Evolutionary conservation across 2,329 filamentous ascomycete species (phyloP).

Genomic region (Apiospora pterosperma): DNA sequence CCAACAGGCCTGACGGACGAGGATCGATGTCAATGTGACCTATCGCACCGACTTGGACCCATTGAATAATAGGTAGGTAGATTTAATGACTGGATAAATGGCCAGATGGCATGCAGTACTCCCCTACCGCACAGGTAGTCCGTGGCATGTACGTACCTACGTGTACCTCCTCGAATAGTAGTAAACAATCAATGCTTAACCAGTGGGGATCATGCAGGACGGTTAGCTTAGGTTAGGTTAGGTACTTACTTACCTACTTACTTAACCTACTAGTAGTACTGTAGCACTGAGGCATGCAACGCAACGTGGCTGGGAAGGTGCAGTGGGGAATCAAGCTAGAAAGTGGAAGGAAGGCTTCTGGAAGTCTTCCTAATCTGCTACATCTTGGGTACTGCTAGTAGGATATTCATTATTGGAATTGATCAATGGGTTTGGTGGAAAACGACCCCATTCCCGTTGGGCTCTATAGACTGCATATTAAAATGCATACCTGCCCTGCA

Average conservation of each 20-base stretch:
- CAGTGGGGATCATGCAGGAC: constrained; percentile 5
- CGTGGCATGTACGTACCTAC: too few species aligned
- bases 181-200: constrained; percentile 3
- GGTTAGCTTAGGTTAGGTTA: too few species aligned
- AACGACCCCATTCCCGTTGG: neutral
- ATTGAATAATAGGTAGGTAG: too few species aligned
- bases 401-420: neutral
- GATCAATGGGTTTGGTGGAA: neutral
- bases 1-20: too few species aligned
- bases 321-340: neutral
- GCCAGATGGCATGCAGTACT: too few species aligned
- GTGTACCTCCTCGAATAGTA: neutral
- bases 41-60: too few species aligned
- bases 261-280: too few species aligned
- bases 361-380: neutral
- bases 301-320: constrained; percentile 3
- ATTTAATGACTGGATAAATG: too few species aligned
- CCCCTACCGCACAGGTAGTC: too few species aligned
- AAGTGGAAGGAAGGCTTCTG: neutral
- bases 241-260: too few species aligned
- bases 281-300: neutral
- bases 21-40: too few species aligned
- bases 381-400: neutral
- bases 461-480: neutral
- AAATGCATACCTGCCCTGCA: neutral